Evolutionary conservation across 116 monocot genomes (phyloP).

Genomic region (Zostera marina): DNA sequence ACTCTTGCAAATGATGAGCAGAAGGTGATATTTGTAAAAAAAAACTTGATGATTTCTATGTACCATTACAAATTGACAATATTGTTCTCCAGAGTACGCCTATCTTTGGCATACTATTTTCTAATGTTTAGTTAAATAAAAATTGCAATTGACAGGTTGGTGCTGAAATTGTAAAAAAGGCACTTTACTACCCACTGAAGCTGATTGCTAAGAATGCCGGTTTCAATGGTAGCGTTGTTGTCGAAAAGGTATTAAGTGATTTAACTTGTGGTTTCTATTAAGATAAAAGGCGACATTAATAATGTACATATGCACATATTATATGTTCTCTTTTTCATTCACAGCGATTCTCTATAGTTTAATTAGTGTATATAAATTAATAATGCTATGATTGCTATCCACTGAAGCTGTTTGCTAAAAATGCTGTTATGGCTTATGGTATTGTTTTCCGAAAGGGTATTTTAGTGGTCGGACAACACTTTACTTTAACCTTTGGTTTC

Average conservation of each 20-base stretch:
- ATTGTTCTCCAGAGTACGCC: background rate
- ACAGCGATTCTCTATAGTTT: background rate
- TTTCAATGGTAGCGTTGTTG: slow-evolving; percentile 79
- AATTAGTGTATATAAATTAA: too few species aligned
- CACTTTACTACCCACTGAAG: slow-evolving; percentile 71
- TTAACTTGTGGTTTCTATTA: too few species aligned
- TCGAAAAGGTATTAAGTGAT: slow-evolving; percentile 39
- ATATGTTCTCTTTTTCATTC: too few species aligned
- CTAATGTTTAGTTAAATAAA: background rate
- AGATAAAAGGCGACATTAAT: too few species aligned
- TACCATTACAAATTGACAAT: background rate
- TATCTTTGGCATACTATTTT: background rate
- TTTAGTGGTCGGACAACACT: too few species aligned
- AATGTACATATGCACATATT: too few species aligned
- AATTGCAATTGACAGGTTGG: slow-evolving; percentile 33
- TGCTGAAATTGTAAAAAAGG: slow-evolving; percentile 71
- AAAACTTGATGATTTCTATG: background rate
- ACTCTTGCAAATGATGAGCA: slow-evolving; percentile 74
- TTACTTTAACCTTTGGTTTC: too few species aligned
- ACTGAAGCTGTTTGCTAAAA: too few species aligned
- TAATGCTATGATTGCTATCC: too few species aligned
- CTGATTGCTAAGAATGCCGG: slow-evolving; percentile 94
- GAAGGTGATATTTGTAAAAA: slow-evolving; percentile 16
- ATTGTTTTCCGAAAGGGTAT: too few species aligned
- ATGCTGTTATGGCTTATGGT: too few species aligned